Evolutionary conservation across 2,329 filamentous ascomycete species (phyloP).

Genomic region (Hypoxylon sp.): DNA sequence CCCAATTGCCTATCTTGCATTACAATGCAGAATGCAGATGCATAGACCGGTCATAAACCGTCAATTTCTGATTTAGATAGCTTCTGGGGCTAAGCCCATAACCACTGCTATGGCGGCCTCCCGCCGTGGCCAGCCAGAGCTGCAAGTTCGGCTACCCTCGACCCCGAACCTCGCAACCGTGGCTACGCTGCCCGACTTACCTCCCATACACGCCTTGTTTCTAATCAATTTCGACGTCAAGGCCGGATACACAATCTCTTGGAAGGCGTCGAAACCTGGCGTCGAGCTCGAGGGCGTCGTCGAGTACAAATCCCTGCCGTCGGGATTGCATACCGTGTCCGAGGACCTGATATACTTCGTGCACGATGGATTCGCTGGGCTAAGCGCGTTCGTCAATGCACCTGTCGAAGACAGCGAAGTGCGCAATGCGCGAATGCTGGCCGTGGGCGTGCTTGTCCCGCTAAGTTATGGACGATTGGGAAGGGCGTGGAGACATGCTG

Average conservation of each 20-base stretch:
- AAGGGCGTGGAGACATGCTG: constrained; percentile 89
- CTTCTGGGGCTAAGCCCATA: constrained; percentile 11
- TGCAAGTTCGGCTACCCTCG: constrained; percentile 54
- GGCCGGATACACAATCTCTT: constrained; percentile 90
- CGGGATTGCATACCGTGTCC: constrained; percentile 88
- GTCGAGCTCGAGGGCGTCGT: constrained; percentile 87
- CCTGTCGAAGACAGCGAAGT: constrained; percentile 82
- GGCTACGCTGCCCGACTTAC: constrained; percentile 63
- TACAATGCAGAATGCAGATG: constrained; percentile 17
- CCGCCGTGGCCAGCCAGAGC: constrained; percentile 55
- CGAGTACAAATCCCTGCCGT: constrained; percentile 97
- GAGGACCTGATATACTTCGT: constrained; percentile 96
- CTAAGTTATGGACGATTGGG: constrained; percentile 88
- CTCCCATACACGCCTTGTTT: constrained; percentile 83
- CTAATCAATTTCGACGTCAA: constrained; percentile 94
- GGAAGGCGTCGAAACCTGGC: constrained; percentile 81
- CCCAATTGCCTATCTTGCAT: constrained; percentile 25
- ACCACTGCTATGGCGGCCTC: constrained; percentile 52
- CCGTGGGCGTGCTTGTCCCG: constrained; percentile 90
- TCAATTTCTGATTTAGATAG: constrained; percentile 6
- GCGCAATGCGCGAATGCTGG: constrained; percentile 92
- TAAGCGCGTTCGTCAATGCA: constrained; percentile 92
- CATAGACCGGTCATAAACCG: constrained; percentile 6
- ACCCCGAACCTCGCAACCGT: constrained; percentile 51
- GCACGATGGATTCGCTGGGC: constrained; percentile 84